Base-by-base conservation (phyloP, 495 filamentous ascomycete genomes). In the Thermothielavioides terrestris region DNA sequence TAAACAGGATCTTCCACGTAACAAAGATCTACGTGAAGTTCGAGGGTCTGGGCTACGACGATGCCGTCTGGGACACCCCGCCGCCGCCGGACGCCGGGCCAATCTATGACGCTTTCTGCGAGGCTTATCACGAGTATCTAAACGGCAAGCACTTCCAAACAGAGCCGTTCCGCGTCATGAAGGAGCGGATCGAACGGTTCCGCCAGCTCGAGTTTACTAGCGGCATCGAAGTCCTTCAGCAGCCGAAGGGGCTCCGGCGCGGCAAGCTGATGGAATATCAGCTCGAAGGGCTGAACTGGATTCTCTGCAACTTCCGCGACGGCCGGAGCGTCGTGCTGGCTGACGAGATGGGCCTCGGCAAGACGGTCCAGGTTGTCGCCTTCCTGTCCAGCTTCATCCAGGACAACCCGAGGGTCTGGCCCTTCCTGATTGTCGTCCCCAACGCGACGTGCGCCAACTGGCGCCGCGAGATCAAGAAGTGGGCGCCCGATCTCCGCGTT, bases 281-380 rank as follows among this genome's bases (percentile, higher is more conserved):
- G 61, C 68, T 91, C 34, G 88, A 96, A 17, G 94, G 94, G 14
- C 65, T 97, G 49, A 96, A 97, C 61, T 99, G 92, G 89, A 78
- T 97, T n/a, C 84, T 94, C 50, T 95, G 88, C 63, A 90, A 88
- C 61, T 95, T 88, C 72, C 80, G 85, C 52, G 70, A 78, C 40
- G 73, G 82, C 52, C 77, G 86, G 52, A 97, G 94, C 57, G 84
- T 85, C n/a, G 92, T 99, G 58, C 78, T 99, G 2, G 94, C 94
- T 2, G 94, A 99, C 57, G 94, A 99, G 62, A 99, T 99, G 94
- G 94, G 94, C 4, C 80, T 99, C 9, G 94, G 94, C 22, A 99
- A 99, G 72, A 99, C 94, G 0, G 86, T 99, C 40, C 94, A 99
- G 63, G 79, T 96, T 42, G 89, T 99, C 46, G 81, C 80, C 2